Evolutionary conservation across 306 rosid species (phyloP).

Genomic region (Prunus fruticosa): DNA sequence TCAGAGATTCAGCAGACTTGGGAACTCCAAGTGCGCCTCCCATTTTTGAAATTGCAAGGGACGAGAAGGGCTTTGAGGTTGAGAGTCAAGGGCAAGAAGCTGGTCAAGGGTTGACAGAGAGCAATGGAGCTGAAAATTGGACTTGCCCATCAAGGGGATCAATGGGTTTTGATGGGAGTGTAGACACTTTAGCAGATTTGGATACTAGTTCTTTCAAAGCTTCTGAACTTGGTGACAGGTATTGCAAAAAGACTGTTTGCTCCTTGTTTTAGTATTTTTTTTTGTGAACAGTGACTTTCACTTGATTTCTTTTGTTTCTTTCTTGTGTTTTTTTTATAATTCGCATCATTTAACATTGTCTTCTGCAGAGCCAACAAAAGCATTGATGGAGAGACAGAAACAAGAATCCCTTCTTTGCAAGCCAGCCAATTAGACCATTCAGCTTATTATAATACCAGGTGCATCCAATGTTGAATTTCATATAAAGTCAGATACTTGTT

Average conservation of each 20-base stretch:
- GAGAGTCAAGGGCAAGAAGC: conserved; percentile 28
- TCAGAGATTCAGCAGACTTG: conserved; percentile 49
- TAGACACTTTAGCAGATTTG: conserved; percentile 41
- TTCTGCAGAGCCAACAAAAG: conserved; percentile 44
- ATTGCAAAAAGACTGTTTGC: background rate
- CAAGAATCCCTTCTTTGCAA: conserved; percentile 32
- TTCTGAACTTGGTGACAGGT: conserved; percentile 58
- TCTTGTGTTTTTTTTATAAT: conserved; percentile 2
- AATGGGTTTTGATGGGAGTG: conserved; percentile 37
- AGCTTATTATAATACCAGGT: conserved; percentile 67
- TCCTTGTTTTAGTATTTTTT: conserved; percentile 1
- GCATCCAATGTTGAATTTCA: conserved; percentile 7
- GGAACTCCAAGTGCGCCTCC: conserved; percentile 99
- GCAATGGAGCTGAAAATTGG: conserved; percentile 31
- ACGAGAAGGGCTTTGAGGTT: conserved; percentile 28
- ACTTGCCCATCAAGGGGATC: conserved; percentile 48
- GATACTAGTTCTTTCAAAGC: conserved; percentile 25
- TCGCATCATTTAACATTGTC: conserved; percentile 8
- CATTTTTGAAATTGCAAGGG: conserved; percentile 38
- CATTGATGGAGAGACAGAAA: conserved; percentile 41
- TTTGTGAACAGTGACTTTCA: background rate
- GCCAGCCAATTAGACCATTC: conserved; percentile 42
- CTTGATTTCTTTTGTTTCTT: background rate
- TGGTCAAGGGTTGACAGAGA: conserved; percentile 30
- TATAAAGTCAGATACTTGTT: conserved; percentile 1